Evolutionary conservation across 2,329 filamentous ascomycete species (phyloP).

Genomic region (Coniochaeta prunicola): DNA sequence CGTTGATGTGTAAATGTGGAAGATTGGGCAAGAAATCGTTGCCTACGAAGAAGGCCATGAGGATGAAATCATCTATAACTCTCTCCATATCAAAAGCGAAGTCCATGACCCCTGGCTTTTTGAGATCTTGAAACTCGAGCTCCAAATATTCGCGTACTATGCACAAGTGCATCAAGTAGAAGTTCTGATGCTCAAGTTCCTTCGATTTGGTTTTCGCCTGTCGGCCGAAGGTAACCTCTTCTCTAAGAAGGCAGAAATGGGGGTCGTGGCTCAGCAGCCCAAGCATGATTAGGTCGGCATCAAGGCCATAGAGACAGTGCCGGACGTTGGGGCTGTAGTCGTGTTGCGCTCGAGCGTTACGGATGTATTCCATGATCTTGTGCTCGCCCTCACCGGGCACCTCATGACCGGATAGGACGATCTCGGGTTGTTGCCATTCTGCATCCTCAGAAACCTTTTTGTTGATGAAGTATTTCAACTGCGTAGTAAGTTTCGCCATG

Average conservation of each 20-base stretch:
- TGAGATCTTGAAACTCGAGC: conserved; percentile 90
- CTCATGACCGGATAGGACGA: conserved; percentile 94
- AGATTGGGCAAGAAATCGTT: conserved; percentile 98
- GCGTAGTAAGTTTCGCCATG: conserved; percentile 91
- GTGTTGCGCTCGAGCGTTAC: conserved; percentile 90
- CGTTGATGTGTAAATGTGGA: conserved; percentile 95
- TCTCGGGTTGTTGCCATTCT: conserved; percentile 95
- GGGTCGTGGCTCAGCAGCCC: conserved; percentile 95
- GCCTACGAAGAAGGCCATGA: conserved; percentile 99
- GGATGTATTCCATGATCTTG: conserved; percentile 99
- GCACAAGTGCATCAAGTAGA: conserved; percentile 94
- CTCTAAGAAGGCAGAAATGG: conserved; percentile 92
- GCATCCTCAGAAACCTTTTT: conserved; percentile 97
- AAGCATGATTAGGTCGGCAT: conserved; percentile 98
- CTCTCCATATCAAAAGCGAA: conserved; percentile 91
- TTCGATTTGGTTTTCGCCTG: conserved; percentile 83
- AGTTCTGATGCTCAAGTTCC: conserved; percentile 97
- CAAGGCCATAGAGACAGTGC: conserved; percentile 93
- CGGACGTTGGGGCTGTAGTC: conserved; percentile 89
- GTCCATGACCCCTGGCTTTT: conserved; percentile 60
- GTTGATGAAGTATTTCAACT: conserved; percentile 97
- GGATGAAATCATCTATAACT: conserved; percentile 97
- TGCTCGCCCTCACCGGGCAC: conserved; percentile 97
- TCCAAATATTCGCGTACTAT: conserved; percentile 97
- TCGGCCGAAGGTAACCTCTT: conserved; percentile 95